Conservation (phyloP, 2,329 filamentous ascomycete species). For the Thelonectria olida region DNA sequence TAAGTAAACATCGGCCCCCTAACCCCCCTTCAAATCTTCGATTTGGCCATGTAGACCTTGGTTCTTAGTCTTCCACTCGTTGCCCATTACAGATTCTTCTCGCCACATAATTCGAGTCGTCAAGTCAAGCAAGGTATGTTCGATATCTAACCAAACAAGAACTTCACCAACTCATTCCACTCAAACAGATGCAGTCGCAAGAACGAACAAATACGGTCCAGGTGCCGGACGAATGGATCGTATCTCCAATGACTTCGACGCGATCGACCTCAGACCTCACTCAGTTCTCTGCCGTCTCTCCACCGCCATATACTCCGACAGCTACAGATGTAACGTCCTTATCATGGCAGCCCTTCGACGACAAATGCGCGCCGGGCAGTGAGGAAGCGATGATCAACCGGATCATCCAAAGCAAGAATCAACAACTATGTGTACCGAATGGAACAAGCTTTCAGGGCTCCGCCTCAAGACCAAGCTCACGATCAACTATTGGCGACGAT, state of each 20-base stretch:
- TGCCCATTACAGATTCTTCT: too few relatives aligned
- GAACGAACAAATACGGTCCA: background rate
- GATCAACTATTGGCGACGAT: background rate
- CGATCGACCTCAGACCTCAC: background rate
- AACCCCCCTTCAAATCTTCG: background rate
- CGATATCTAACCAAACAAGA: too few relatives aligned
- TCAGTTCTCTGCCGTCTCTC: background rate
- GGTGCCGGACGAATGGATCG: background rate
- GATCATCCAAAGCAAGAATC: background rate
- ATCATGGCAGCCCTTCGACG: background rate
- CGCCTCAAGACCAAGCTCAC: background rate
- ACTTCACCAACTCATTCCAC: too few relatives aligned
- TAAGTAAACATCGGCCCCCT: background rate
- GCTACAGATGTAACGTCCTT: background rate
- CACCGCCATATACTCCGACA: conserved; percentile 9
- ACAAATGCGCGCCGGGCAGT: background rate
- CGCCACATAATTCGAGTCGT: too few relatives aligned
- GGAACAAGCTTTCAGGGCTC: background rate
- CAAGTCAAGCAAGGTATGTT: too few relatives aligned
- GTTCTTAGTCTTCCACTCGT: too few relatives aligned
- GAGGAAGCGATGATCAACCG: background rate
- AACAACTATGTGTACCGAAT: background rate
- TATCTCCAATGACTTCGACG: conserved; percentile 3
- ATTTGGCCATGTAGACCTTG: too few relatives aligned
- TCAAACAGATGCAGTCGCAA: conserved; percentile 4